These are phyloP conservation scores for Pythium phragmiticola DNA, from an alignment of 352 stramenopile genomes.

Conservation along the genomic window DNA sequence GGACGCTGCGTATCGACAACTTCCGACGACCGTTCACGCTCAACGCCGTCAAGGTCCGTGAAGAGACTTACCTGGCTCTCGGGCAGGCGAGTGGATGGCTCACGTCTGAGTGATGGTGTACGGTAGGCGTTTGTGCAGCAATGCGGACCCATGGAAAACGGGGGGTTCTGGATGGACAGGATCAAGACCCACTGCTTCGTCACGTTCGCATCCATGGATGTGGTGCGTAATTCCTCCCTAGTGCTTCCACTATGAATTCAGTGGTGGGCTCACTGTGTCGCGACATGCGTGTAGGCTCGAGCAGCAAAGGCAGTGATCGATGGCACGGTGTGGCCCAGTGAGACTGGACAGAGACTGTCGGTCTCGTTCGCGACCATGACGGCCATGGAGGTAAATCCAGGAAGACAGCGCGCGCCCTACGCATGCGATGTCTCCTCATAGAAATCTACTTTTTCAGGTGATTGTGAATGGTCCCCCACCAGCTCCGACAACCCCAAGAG, in stretches of 20 bases:
- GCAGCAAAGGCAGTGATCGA: slow-evolving; percentile 48
- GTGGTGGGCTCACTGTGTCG: background rate
- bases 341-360: slow-evolving; percentile 48
- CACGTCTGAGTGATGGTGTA: background rate
- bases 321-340: slow-evolving; percentile 61
- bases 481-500: too few relatives aligned
- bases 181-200: slow-evolving; percentile 90
- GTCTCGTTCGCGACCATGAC: slow-evolving; percentile 39
- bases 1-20: slow-evolving; percentile 62
- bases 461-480: background rate
- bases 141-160: slow-evolving; percentile 51
- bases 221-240: background rate
- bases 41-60: slow-evolving; percentile 62
- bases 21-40: slow-evolving; percentile 75
- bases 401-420: background rate
- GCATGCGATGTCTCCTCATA: too few relatives aligned
- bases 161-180: slow-evolving; percentile 85
- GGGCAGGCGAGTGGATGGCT: background rate
- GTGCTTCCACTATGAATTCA: background rate
- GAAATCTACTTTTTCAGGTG: background rate
- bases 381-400: slow-evolving; percentile 43
- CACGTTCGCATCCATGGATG: slow-evolving; percentile 40
- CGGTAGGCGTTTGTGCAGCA: slow-evolving; percentile 56
- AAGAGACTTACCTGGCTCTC: background rate
- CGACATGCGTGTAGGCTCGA: slow-evolving; percentile 33